Conservation (phyloP, 202 grass and related monocot species). For the Schoenoplectus triqueter region DNA sequence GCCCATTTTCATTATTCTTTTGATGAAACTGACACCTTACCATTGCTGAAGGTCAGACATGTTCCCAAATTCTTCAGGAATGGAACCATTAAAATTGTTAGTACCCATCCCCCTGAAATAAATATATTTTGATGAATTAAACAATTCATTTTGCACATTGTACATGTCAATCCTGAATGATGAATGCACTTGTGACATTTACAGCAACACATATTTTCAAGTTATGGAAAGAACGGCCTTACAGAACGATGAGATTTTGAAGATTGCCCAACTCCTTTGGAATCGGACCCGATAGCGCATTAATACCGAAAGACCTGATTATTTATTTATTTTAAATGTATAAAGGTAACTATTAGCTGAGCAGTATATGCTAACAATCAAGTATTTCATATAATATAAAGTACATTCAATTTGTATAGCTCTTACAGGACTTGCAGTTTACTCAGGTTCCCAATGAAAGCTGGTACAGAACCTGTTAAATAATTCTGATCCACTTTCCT, state of each 20-base stretch:
- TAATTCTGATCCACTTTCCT: conserved; percentile 68
- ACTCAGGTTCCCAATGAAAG: conserved; percentile 65
- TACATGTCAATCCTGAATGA: not conserved
- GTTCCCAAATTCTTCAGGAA: conserved; percentile 75
- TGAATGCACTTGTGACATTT: not conserved
- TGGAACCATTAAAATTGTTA: conserved; percentile 75
- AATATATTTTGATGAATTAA: conserved; percentile 4
- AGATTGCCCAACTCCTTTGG: conserved; percentile 90
- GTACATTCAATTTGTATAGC: not conserved
- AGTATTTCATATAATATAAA: not conserved
- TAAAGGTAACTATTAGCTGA: not conserved
- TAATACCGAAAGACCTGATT: conserved; percentile 54
- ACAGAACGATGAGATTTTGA: conserved; percentile 55
- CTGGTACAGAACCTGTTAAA: conserved; percentile 66
- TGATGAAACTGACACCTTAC: conserved; percentile 39
- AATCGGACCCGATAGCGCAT: conserved; percentile 71
- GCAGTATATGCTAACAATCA: not conserved
- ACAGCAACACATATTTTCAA: not conserved
- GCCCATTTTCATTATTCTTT: not conserved
- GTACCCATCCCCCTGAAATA: conserved; percentile 58
- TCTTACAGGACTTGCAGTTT: conserved; percentile 19
- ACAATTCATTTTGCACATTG: conserved; percentile 4
- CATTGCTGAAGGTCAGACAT: conserved; percentile 55
- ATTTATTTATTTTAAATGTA: not conserved
- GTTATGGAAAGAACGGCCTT: conserved; percentile 44